Percentiles rank a stretch among this genome's conserved stretches.
Evolutionary conservation across 225 moss, liverwort and hornwort species (phyloP).

Genomic region (Bryoerythrophyllum caledonicum): DNA sequence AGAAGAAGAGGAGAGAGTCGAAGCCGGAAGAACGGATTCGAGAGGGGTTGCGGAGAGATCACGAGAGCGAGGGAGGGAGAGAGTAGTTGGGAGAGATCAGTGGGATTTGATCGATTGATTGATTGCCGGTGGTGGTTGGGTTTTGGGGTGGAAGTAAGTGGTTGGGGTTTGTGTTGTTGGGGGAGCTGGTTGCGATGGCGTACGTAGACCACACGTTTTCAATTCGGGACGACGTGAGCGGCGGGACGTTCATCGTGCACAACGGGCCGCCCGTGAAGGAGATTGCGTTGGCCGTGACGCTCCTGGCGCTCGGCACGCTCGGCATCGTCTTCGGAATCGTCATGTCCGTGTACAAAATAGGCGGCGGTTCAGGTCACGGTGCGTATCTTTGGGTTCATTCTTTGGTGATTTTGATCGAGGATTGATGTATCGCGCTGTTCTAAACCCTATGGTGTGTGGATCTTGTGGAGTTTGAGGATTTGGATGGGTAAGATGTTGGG

Average conservation of each 20-base stretch:
- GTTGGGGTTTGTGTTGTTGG: not conserved
- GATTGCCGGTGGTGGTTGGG: not conserved
- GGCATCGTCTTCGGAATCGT: conserved; percentile 62
- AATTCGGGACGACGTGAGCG: conserved; percentile 75
- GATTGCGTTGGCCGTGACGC: conserved; percentile 72
- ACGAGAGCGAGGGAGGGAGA: no score
- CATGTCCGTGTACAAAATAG: conserved; percentile 76
- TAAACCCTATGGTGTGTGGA: not conserved
- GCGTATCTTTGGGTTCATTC: conserved; percentile 16
- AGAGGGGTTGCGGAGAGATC: not conserved
- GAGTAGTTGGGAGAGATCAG: not conserved
- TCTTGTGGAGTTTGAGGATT: no score
- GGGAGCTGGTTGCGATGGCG: conserved; percentile 51
- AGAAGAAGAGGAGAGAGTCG: not conserved
- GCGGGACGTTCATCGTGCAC: conserved; percentile 84
- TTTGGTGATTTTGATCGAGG: not conserved
- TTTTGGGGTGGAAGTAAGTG: no score
- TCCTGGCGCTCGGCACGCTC: conserved; percentile 68
- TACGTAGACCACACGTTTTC: conserved; percentile 93
- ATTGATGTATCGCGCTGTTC: no score
- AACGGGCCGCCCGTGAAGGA: conserved; percentile 91
- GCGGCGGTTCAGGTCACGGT: conserved; percentile 75
- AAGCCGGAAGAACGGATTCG: not conserved
- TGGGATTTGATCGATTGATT: not conserved
- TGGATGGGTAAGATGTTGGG: not conserved